phyloP scores from a whole-genome alignment of 2,329 filamentous ascomycete genomes.

The Aspergillus candidus region DNA sequence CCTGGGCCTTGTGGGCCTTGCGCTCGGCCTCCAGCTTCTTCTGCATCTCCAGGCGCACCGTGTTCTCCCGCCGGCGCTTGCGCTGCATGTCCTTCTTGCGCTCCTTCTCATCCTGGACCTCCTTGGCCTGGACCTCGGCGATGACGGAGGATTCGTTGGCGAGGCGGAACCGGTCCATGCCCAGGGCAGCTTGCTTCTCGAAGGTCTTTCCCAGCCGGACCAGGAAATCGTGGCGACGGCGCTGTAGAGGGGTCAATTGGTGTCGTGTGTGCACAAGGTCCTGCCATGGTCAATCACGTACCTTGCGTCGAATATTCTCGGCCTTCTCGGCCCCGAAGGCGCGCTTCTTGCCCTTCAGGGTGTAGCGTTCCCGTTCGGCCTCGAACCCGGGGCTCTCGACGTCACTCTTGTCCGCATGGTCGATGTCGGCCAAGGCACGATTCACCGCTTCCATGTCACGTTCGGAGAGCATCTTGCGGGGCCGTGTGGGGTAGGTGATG shows the following conservation, averaged over 20 bases:
- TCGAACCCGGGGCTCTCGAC: conserved; percentile 50
- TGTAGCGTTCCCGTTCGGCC: conserved; percentile 49
- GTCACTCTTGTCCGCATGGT: conserved; percentile 53
- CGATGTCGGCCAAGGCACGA: conserved; percentile 56
- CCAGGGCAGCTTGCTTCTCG: conserved; percentile 60
- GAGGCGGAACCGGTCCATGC: conserved; percentile 69
- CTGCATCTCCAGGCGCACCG: conserved; percentile 77
- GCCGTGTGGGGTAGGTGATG: conserved; percentile 42
- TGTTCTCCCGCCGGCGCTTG: conserved; percentile 90
- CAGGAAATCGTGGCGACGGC: conserved; percentile 53
- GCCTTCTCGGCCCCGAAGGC: conserved; percentile 57
- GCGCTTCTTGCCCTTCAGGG: conserved; percentile 57
- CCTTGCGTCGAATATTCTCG: conserved; percentile 61
- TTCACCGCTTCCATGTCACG: conserved; percentile 66
- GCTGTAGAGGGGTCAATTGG: conserved; percentile 35
- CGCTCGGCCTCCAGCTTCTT: conserved; percentile 76
- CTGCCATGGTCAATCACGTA: conserved; percentile 21
- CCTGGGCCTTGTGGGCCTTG: conserved; percentile 69
- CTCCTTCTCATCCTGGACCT: conserved; percentile 92
- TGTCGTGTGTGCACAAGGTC: too few relatives aligned
- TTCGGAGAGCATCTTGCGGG: conserved; percentile 48
- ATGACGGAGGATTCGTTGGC: conserved; percentile 74
- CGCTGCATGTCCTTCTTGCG: conserved; percentile 99
- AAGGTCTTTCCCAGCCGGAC: conserved; percentile 56
- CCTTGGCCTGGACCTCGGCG: conserved; percentile 80